These are phyloP conservation scores for Ampelocalamus luodianensis DNA, from an alignment of 176 grass and related monocot species.

Conservation along the genomic window DNA sequence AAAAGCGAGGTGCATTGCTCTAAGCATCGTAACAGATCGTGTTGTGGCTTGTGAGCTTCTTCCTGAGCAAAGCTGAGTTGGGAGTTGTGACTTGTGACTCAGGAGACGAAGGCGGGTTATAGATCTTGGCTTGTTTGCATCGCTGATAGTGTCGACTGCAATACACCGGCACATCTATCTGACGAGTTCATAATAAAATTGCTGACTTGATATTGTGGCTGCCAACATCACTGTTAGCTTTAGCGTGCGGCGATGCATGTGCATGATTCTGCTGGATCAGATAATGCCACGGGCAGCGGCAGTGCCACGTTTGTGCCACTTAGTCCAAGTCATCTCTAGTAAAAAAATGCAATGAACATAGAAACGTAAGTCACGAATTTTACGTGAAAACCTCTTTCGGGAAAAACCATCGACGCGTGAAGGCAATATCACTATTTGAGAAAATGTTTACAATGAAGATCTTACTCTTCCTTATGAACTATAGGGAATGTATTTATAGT, in stretches of 20 bases:
- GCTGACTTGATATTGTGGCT: not conserved
- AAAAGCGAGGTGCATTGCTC: constrained; percentile 7
- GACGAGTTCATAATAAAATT: not conserved
- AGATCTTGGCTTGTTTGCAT: not conserved
- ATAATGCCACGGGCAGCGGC: not conserved
- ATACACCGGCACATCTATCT: not conserved
- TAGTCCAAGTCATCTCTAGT: not conserved
- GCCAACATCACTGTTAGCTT: not conserved
- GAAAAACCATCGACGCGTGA: too few species aligned
- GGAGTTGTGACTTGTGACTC: not conserved
- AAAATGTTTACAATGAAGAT: too few species aligned
- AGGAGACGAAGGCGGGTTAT: not conserved
- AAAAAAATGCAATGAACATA: too few species aligned
- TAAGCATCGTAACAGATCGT: not conserved
- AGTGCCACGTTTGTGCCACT: not conserved
- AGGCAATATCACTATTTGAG: too few species aligned
- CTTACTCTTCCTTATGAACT: too few species aligned
- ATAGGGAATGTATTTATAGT: too few species aligned
- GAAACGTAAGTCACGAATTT: too few species aligned
- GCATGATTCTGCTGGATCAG: not conserved
- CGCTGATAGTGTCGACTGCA: not conserved
- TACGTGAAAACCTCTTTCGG: too few species aligned
- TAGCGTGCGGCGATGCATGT: not conserved
- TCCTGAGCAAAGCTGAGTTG: not conserved
- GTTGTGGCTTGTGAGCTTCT: not conserved